Base-by-base conservation (phyloP, 2,329 filamentous ascomycete genomes). In the Beauveria pseudobassiana region DNA sequence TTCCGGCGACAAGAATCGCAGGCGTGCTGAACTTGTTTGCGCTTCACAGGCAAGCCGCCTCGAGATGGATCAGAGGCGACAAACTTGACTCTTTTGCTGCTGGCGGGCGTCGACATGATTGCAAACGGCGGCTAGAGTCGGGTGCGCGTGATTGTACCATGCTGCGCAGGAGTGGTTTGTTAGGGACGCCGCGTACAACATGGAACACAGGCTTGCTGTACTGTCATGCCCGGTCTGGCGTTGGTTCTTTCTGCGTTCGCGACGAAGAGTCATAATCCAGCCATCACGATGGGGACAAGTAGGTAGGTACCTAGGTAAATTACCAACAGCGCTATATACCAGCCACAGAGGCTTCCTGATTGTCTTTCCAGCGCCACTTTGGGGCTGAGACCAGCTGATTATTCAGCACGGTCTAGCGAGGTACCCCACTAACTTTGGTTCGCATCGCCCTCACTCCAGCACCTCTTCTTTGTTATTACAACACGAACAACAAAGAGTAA, bases 11-110 rank as follows among this genome's bases (percentile, higher is more conserved):
- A 87, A 2, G 74, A 71, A 0, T 76, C 74, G 64, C 84, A 87
- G 5, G 84, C 84, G 34, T 85, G 82, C 62, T 79, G 77, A 24
- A 84, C 82, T 67, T 86, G 84, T 65, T 83, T 83, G 56, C 83
- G 75, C 73, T 87, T 87, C 60, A 83, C 74, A 5, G 82, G 82
- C 62, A 85, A 71, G 20, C 82, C 82, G 52, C 74, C 74, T 18
- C 74, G 70, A 26, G 75, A 75, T 6, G 75, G 75, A 69, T 85
- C 81, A 14, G 82, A 80, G 59, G 78, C 81, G 62, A 86, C 79
- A 69, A 86, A 86, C 67, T 80, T 83, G 70, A 85, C 81, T 61
- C 72, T 64, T 62, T 63, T 67, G 30, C 51, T 52, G 18, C 54
- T 62, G 48, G 48, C 61, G 14, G 58, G 49, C 16, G 58, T 60